Evolutionary conservation across 352 stramenopile genomes (phyloP).

Genomic region (Globisporangium echinulatum): DNA sequence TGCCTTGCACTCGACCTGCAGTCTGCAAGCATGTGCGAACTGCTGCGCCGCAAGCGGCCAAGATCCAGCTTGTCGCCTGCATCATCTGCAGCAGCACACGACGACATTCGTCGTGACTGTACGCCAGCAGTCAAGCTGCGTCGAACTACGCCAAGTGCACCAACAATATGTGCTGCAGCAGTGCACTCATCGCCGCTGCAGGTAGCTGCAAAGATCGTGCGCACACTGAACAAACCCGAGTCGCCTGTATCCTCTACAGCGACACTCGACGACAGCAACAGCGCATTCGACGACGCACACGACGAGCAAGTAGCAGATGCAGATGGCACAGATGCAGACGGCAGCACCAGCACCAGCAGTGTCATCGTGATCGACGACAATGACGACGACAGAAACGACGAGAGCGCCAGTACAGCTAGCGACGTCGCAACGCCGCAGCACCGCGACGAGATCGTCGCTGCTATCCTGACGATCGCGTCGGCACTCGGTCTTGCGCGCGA

Average conservation of each 20-base stretch:
- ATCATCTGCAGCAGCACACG: neutral
- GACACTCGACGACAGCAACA: neutral
- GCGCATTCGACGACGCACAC: neutral
- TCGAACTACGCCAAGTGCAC: neutral
- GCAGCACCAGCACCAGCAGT: neutral
- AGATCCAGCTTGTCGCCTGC: constrained; percentile 2
- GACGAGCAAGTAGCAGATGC: neutral
- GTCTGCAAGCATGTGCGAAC: constrained; percentile 7
- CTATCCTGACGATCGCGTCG: constrained; percentile 57
- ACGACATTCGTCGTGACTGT: neutral
- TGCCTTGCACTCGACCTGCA: neutral
- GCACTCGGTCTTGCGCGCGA: constrained; percentile 49
- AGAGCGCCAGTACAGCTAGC: constrained; percentile 4
- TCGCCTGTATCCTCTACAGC: neutral
- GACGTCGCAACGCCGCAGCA: constrained; percentile 27
- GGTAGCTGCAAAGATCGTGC: neutral
- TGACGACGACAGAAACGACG: neutral
- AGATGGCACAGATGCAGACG: neutral
- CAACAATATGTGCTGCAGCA: neutral
- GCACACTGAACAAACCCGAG: neutral
- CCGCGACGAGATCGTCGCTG: constrained; percentile 58
- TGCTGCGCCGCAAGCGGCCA: constrained; percentile 11
- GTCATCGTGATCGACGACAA: neutral
- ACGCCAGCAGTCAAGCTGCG: constrained; percentile 1
- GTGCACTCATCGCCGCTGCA: constrained; percentile 4